Percentiles rank a stretch among this genome's conserved stretches.
These are phyloP conservation scores for Ceratobasidium sp. DNA, from an alignment of 1,284 basidiomycete species.

Conservation along the genomic window DNA sequence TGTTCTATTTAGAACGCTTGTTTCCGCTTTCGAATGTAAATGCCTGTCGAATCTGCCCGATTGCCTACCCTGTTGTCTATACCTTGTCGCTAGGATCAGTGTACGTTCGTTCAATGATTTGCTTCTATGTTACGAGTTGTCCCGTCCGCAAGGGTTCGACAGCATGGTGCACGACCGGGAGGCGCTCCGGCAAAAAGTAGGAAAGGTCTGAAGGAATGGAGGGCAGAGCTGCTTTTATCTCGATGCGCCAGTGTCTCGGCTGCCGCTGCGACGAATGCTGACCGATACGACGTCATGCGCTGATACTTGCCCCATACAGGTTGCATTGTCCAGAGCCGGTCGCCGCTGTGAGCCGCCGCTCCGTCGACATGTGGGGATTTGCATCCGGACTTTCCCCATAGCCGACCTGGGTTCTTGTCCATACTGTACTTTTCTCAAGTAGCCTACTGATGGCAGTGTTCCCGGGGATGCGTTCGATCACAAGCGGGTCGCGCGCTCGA, in stretches of 20 bases:
- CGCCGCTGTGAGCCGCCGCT: constrained; percentile 7
- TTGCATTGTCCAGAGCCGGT: not conserved
- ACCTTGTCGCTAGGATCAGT: constrained; percentile 31
- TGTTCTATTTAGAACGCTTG: constrained; percentile 28
- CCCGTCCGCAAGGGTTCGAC: constrained; percentile 28
- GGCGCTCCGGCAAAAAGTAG: not conserved
- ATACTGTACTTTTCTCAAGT: constrained; percentile 7
- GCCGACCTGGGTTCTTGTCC: not conserved
- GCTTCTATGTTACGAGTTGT: constrained; percentile 16
- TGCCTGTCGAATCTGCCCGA: constrained; percentile 21
- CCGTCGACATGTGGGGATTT: constrained; percentile 12
- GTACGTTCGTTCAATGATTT: constrained; percentile 37
- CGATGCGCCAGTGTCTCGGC: not conserved
- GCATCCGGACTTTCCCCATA: constrained; percentile 12
- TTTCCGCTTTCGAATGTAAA: constrained; percentile 5
- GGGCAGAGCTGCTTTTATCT: constrained; percentile 6
- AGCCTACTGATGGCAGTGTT: constrained; percentile 29
- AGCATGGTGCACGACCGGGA: constrained; percentile 13
- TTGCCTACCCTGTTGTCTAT: constrained; percentile 16
- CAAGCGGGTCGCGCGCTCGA: constrained; percentile 12
- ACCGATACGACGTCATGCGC: not conserved
- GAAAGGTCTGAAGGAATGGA: constrained; percentile 26
- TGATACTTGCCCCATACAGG: not conserved
- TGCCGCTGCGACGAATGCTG: not conserved
- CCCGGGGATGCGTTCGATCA: not conserved